Evolutionary conservation across 352 stramenopile species (phyloP).

Genomic region (Phytophthora gonapodyides): DNA sequence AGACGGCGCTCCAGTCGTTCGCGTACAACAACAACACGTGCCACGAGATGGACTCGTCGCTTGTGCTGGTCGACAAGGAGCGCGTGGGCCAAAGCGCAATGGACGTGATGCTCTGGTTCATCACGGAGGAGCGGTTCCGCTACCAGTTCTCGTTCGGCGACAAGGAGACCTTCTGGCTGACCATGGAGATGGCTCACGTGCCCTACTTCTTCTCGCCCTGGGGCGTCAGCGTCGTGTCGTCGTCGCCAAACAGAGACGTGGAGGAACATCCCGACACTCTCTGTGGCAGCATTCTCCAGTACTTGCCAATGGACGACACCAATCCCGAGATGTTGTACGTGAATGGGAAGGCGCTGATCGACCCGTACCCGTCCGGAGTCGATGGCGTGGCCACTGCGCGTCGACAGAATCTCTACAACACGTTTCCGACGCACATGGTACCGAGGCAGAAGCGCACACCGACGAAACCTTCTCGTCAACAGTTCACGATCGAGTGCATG

Average conservation of each 20-base stretch:
- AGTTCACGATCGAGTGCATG: constrained; percentile 50
- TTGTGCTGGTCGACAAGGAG: constrained; percentile 38
- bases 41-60: constrained; percentile 60
- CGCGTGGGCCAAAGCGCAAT: constrained; percentile 33
- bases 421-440: constrained; percentile 55
- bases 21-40: constrained; percentile 53
- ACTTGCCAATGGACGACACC: constrained; percentile 26
- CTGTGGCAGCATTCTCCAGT: constrained; percentile 34
- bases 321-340: constrained; percentile 34
- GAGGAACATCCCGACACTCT: constrained; percentile 36
- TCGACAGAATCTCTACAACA: constrained; percentile 50
- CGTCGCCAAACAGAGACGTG: constrained; percentile 43
- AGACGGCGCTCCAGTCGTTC: constrained; percentile 47
- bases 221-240: constrained; percentile 43
- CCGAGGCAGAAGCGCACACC: constrained; percentile 41
- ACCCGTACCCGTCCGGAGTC: constrained; percentile 35
- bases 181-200: constrained; percentile 45
- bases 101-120: constrained; percentile 41
- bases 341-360: constrained; percentile 31
- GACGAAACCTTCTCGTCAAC: constrained; percentile 18
- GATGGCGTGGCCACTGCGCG: constrained; percentile 18
- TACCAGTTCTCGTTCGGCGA: constrained; percentile 43
- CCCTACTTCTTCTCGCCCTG: constrained; percentile 52
- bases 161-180: constrained; percentile 54
- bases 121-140: constrained; percentile 37